Conservation (phyloP, 164 flowering plant species). For the Chimonanthus praecox region DNA sequence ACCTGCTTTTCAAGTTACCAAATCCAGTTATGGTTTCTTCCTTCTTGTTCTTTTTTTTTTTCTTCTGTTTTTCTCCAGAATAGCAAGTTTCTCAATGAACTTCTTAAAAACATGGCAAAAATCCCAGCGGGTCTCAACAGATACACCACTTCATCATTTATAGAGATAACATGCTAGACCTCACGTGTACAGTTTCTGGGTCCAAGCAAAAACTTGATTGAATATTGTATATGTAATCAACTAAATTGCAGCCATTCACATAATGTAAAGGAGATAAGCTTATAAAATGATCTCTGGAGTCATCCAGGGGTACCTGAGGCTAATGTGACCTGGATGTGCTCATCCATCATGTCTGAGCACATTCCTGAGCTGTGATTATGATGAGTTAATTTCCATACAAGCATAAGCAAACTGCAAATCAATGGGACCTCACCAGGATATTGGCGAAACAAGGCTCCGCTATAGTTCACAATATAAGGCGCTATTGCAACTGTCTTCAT, state of each 20-base stretch:
- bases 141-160: too few relatives aligned
- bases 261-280: too few relatives aligned
- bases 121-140: too few relatives aligned
- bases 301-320: not conserved
- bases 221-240: too few relatives aligned
- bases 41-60: too few relatives aligned
- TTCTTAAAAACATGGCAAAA: not conserved
- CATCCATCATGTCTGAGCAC: not conserved
- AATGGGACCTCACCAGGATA: conserved; percentile 65
- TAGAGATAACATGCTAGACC: too few relatives aligned
- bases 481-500: conserved; percentile 93
- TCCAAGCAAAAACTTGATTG: too few relatives aligned
- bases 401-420: not conserved
- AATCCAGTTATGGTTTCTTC: not conserved
- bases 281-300: too few relatives aligned
- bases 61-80: too few relatives aligned
- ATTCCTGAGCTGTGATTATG: not conserved
- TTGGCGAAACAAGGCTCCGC: conserved; percentile 93
- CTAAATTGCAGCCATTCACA: too few relatives aligned
- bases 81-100: not conserved
- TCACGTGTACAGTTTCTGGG: too few relatives aligned
- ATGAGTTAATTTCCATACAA: not conserved
- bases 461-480: conserved; percentile 83
- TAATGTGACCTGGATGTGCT: not conserved
- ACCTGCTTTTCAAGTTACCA: not conserved